Base-by-base conservation (phyloP, 495 filamentous ascomycete genomes). In the Ramalina peruviana region DNA sequence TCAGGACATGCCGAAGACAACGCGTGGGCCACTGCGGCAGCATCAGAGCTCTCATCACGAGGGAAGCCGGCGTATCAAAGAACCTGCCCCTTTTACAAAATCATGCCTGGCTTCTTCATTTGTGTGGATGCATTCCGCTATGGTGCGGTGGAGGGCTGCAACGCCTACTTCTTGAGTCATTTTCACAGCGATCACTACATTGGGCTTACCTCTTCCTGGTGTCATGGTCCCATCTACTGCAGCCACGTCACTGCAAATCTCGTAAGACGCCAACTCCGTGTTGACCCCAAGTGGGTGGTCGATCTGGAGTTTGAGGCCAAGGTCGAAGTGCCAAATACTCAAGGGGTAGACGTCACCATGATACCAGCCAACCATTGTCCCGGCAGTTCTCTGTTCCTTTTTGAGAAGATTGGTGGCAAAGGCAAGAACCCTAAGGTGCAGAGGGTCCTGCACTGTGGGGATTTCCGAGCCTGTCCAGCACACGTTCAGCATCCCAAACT, bases 121-220 rank as follows among this genome's bases (percentile, higher is more conserved):
- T 89, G 86, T 48, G 92, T 98, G 4, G 92, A 99, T 62, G 92
- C 93, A 0, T 97, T 99, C 64, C 79, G 88, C 6, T 99, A 97
- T 59, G 93, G 92, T 4, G 85, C 87, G 4, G 84, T 99, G 0
- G 77, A 93, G 62, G 88, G 86, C 0, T 93, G 87, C 61, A 82
- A 85, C 43, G 92, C 90, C 19, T 99, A 99, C 62, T 99, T 99
- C 59, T 75, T 99, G 23, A 94, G 87, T 55, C 92, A 99, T 60
- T 99, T 96, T 55, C 92, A 99, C 65, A 93, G 85, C 53, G 92
- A 99, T 60, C 92, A 99, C 58, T 99, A 99, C 61, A 77, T 94
- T 30, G 92, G 92, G 1, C 72, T 99, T 4, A 89, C 83, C 20
- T 79, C 82, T 10, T 85, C 73, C 41, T 99, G 92, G 92, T 76